These are phyloP conservation scores for Cavenderia fasciculata DNA, from an alignment of 78 protist species.

Conservation along the genomic window DNA sequence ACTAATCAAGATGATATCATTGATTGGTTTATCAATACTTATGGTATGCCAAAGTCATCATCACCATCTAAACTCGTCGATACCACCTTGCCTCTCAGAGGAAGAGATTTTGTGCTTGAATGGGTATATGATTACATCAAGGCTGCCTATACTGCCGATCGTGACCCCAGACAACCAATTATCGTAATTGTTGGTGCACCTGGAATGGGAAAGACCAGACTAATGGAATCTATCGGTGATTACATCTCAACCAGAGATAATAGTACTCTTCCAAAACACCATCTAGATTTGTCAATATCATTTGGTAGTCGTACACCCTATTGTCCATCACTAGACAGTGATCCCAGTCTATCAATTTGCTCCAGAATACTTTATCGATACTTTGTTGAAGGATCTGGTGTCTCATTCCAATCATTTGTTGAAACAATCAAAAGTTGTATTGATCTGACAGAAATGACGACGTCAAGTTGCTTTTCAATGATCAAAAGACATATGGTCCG, in stretches of 20 bases:
- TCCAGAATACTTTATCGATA: not conserved
- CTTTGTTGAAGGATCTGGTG: not conserved
- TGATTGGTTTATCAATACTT: not conserved
- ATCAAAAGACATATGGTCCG: not conserved
- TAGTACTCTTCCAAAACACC: not conserved
- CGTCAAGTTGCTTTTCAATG: not conserved
- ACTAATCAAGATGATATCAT: too few relatives aligned
- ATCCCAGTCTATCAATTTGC: not conserved
- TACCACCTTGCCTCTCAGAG: not conserved
- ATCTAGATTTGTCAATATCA: not conserved
- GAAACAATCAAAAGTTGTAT: not conserved
- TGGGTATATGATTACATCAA: not conserved
- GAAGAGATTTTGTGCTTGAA: not conserved
- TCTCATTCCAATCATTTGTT: not conserved
- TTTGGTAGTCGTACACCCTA: not conserved
- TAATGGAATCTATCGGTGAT: not conserved
- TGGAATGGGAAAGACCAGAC: not conserved
- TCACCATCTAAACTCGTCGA: not conserved
- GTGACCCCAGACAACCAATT: not conserved
- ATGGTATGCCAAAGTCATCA: not conserved
- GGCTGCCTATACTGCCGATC: not conserved
- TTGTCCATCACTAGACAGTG: not conserved
- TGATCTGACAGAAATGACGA: not conserved
- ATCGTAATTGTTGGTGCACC: not conserved
- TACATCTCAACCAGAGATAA: not conserved